Base-by-base conservation (phyloP, 305 asterid species). In the Solanum hybrid region DNA sequence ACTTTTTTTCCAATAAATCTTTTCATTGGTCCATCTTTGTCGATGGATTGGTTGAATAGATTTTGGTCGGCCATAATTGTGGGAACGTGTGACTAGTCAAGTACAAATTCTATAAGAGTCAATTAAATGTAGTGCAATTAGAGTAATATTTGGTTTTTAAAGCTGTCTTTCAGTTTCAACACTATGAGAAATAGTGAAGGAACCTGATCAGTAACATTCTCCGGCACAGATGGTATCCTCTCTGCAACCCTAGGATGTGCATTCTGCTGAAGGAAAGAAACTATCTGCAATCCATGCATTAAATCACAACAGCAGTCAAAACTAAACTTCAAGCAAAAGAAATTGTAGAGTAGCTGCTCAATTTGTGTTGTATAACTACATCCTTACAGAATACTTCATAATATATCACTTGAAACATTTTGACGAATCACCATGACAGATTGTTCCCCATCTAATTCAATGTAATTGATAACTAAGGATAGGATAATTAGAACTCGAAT, bases 201-300 rank as follows among this genome's bases (percentile, higher is more conserved):
- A 84, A 97, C 99, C 99, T 96, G 99, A 91, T 96, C 99, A 6
- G 98, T 95, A 82, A 97, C 99, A 90, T 97, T 97, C 95, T 96
- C 99, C 27, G 99, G 99, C 86, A 97, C 99, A 56, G 95, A 81
- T 6, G 99, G 99, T 85, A 91, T 85, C 93, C 92, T 95, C 94
- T 94, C 96, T 1, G 98, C 97, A 87, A 95, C 98, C 90, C 99
- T 95, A 90, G 99, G 98, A 94, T 97, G 99, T 42, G 98, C 98
- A 90, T 97, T 97, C 94, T 97, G 98, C 93, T 97, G 99, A 90
- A 96, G 98, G 92, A 97, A 97, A 73, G 95, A 92, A 87, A 97
- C 90, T 90, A 97, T 97, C 99, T 97, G 97, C 96, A 95, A 88
- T 86, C 86, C 91, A 91, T 79, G 87, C 77, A 37, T 36, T 71